A percentile compares a stretch with the other conserved stretches of the same genome.
Conservation (phyloP, 108 stramenopile genomes). For the Cyclotella atomus region DNA sequence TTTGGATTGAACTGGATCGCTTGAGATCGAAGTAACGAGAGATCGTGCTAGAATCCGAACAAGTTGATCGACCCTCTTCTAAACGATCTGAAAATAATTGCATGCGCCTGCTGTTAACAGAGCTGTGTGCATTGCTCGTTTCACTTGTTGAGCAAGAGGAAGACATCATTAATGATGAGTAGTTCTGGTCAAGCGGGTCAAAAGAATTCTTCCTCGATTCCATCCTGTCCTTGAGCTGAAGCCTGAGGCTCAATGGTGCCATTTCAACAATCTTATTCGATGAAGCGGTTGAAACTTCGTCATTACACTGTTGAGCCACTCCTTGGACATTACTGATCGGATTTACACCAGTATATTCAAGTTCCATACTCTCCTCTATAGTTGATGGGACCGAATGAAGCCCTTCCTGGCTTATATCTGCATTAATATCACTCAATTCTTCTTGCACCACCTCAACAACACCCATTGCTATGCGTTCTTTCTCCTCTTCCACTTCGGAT, state of each 20-base stretch:
- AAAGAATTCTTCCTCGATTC: not conserved
- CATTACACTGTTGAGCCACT: too few species aligned
- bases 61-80: not conserved
- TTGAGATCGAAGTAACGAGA: not conserved
- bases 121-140: not conserved
- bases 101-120: not conserved
- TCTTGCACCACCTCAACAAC: not conserved
- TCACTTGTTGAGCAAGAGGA: not conserved
- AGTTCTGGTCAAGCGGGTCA: constrained; percentile 5
- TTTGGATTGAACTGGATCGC: not conserved
- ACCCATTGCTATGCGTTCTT: not conserved
- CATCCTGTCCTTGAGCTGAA: not conserved
- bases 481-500: not conserved
- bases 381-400: not conserved
- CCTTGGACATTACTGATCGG: not conserved
- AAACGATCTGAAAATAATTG: not conserved
- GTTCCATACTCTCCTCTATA: not conserved
- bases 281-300: too few species aligned
- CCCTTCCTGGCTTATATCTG: not conserved
- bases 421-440: too few species aligned
- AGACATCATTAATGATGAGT: constrained; percentile 7
- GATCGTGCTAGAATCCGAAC: not conserved
- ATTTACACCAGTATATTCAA: not conserved
- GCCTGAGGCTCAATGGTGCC: not conserved
- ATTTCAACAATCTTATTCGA: not conserved